A percentile compares a stretch with the other conserved stretches of the same genome.
Conservation (phyloP, 78 protist genomes). For the Dictyostelium citrinum region DNA sequence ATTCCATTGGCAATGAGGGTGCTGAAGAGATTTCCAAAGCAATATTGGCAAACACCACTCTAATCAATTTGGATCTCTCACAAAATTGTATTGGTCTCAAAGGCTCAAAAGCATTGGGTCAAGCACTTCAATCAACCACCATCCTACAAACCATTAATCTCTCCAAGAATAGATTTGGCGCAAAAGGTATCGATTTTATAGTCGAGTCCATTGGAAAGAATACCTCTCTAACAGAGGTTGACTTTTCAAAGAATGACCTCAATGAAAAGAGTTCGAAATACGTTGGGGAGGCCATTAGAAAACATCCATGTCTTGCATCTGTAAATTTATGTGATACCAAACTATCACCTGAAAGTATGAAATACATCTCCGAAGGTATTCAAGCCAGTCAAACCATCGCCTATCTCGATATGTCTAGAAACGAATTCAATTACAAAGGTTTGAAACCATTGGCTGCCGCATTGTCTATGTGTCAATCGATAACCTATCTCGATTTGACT, state of each 20-base stretch:
- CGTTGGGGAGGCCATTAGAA: constrained; percentile 17
- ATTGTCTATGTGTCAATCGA: neutral
- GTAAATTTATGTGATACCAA: constrained; percentile 61
- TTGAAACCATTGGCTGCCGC: constrained; percentile 45
- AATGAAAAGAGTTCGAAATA: constrained; percentile 39
- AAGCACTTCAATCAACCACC: constrained; percentile 25
- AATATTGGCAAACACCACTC: constrained; percentile 18
- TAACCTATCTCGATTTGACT: constrained; percentile 56
- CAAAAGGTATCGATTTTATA: constrained; percentile 57
- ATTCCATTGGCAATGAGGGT: constrained; percentile 80
- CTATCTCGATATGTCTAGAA: constrained; percentile 67
- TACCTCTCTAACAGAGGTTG: neutral
- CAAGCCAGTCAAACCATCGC: neutral
- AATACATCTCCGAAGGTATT: constrained; percentile 50
- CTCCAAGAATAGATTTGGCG: constrained; percentile 60
- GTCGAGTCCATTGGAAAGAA: constrained; percentile 48
- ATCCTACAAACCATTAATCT: constrained; percentile 65
- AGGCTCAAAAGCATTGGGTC: constrained; percentile 74
- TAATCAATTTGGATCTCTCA: constrained; percentile 59
- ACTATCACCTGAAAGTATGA: constrained; percentile 7
- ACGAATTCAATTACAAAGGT: constrained; percentile 74
- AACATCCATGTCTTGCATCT: constrained; percentile 18
- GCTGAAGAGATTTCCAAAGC: constrained; percentile 76
- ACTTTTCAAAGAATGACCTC: constrained; percentile 58
- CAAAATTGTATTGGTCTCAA: constrained; percentile 80